Percentiles rank a stretch among this genome's conserved stretches.
phyloP scores from a whole-genome alignment of 352 stramenopile species.

The Pythium dissimile region DNA sequence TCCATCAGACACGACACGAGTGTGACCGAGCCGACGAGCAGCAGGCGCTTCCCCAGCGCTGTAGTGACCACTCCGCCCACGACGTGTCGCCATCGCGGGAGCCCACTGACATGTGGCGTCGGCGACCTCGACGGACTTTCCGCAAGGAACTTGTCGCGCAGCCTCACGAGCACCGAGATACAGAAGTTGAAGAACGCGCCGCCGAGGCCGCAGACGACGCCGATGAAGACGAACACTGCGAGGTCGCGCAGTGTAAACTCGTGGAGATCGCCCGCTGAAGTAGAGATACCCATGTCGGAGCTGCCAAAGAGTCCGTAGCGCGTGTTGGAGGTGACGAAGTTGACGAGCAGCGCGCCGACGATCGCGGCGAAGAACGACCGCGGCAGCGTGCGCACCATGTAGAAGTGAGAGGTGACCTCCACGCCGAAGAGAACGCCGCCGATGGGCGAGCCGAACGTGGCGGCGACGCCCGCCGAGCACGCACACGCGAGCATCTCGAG shows the following conservation, averaged over 20 bases:
- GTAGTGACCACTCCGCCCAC: constrained; percentile 24
- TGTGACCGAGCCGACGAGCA: constrained; percentile 54
- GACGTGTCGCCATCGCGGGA: constrained; percentile 1
- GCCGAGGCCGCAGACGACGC: constrained; percentile 61
- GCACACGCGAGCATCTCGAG: constrained; percentile 83
- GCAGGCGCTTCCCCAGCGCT: constrained; percentile 55
- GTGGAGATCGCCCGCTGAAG: constrained; percentile 36
- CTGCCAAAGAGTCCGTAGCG: constrained; percentile 73
- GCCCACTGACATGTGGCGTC: constrained; percentile 7
- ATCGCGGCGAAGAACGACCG: constrained; percentile 80
- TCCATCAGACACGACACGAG: constrained; percentile 65
- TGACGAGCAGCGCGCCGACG: constrained; percentile 62
- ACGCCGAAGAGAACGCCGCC: constrained; percentile 84
- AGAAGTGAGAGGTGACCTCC: constrained; percentile 84
- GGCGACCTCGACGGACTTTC: neutral
- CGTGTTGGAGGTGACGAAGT: constrained; percentile 59
- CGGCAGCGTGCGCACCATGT: constrained; percentile 73
- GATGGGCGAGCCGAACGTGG: constrained; percentile 85
- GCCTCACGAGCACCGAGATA: constrained; percentile 59
- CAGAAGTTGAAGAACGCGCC: constrained; percentile 69
- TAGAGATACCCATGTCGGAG: constrained; percentile 58
- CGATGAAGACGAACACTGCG: constrained; percentile 58
- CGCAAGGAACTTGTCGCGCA: constrained; percentile 47
- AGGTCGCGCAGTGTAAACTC: constrained; percentile 51
- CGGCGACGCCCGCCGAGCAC: constrained; percentile 74